Evolutionary conservation across 2,329 filamentous ascomycete species (phyloP).

Genomic region (Basipetospora chlamydospora): DNA sequence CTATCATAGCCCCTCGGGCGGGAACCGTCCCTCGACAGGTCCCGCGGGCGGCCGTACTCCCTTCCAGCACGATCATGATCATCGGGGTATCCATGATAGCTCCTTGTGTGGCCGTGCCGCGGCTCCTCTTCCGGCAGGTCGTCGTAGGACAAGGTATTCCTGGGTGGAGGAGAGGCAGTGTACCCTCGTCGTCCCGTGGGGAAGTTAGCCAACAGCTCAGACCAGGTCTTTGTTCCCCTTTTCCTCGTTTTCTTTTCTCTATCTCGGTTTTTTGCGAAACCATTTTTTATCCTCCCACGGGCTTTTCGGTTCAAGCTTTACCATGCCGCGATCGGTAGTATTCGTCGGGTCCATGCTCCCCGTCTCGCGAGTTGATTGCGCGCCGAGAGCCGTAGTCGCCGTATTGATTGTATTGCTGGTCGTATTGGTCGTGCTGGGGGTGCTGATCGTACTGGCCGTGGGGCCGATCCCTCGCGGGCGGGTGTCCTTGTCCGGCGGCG

Average conservation of each 20-base stretch:
- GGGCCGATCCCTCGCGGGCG: background rate
- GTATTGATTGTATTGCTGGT: background rate
- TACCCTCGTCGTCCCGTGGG: constrained; percentile 26
- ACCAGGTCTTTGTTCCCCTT: too few species aligned
- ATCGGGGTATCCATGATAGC: constrained; percentile 9
- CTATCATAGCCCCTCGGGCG: constrained; percentile 7
- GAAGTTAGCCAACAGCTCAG: constrained; percentile 24
- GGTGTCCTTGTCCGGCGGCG: background rate
- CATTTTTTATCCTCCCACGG: constrained; percentile 4
- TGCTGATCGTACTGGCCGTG: background rate
- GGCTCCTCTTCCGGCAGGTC: constrained; percentile 15
- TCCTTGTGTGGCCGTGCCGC: constrained; percentile 9
- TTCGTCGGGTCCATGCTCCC: constrained; percentile 18
- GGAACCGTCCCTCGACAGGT: constrained; percentile 3
- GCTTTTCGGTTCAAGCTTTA: constrained; percentile 19
- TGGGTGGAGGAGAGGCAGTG: constrained; percentile 26
- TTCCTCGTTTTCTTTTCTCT: too few species aligned
- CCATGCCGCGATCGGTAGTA: constrained; percentile 34
- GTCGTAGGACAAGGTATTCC: constrained; percentile 21
- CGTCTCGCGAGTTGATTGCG: constrained; percentile 9
- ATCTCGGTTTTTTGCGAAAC: constrained; percentile 3
- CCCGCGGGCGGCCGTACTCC: constrained; percentile 6
- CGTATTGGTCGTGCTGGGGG: too few species aligned
- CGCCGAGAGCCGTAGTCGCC: background rate
- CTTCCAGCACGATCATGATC: too few species aligned